Conservation (phyloP, 257 asterid genomes). For the Thymus mandschuricus region DNA sequence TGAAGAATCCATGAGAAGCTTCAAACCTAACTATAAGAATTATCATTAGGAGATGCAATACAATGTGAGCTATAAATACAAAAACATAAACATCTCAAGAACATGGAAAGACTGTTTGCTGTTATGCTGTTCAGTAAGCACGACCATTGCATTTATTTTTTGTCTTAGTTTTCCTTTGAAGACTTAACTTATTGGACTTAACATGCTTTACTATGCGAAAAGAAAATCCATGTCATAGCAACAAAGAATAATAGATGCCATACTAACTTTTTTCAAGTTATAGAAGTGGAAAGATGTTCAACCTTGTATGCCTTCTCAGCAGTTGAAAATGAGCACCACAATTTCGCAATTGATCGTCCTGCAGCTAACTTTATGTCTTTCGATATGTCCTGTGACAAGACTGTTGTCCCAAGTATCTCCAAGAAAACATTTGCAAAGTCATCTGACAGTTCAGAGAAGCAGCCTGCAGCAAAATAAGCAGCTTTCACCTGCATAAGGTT, state of each 20-base stretch:
- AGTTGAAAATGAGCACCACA: slow-evolving; percentile 56
- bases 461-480: slow-evolving; percentile 78
- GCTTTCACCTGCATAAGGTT: slow-evolving; percentile 66
- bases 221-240: slow-evolving; percentile 5
- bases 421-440: slow-evolving; percentile 77
- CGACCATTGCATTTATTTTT: slow-evolving; percentile 14
- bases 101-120: slow-evolving; percentile 12
- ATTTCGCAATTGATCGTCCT: slow-evolving; percentile 55
- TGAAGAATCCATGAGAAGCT: slow-evolving; percentile 64
- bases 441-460: slow-evolving; percentile 68
- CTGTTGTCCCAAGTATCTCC: slow-evolving; percentile 61
- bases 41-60: slow-evolving; percentile 35
- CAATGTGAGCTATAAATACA: slow-evolving; percentile 20
- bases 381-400: slow-evolving; percentile 52
- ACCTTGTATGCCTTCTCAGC: slow-evolving; percentile 86
- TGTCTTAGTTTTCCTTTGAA: neutral
- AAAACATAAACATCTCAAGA: slow-evolving; percentile 28
- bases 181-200: slow-evolving; percentile 22
- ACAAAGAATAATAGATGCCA: slow-evolving; percentile 17
- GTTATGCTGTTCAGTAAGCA: slow-evolving; percentile 25
- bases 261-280: slow-evolving; percentile 16
- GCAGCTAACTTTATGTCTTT: slow-evolving; percentile 66
- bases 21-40: slow-evolving; percentile 67
- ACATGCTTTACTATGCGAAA: slow-evolving; percentile 1
- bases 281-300: slow-evolving; percentile 39